Evolutionary conservation across 2,329 filamentous ascomycete genomes (phyloP).

Genomic region (Amylocarpus encephaloides): DNA sequence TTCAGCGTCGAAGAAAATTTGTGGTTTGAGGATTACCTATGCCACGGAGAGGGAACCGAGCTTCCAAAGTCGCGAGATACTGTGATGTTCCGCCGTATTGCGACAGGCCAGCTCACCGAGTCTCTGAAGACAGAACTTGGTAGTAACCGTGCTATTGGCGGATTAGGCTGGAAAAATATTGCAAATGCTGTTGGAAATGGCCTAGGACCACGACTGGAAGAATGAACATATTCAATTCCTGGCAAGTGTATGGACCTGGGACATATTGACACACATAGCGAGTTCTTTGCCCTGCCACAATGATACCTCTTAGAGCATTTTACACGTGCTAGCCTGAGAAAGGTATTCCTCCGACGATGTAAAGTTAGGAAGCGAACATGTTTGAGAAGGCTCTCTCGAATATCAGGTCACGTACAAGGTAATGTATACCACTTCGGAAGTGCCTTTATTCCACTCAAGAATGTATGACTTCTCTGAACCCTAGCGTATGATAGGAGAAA

Average conservation of each 20-base stretch:
- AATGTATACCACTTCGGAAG: no score
- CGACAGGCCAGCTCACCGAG: constrained; percentile 53
- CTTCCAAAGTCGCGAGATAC: constrained; percentile 65
- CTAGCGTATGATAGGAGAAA: no score
- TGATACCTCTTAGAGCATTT: no score
- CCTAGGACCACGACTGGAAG: constrained; percentile 24
- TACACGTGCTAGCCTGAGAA: no score
- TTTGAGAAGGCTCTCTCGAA: no score
- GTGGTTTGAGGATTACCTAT: constrained; percentile 67
- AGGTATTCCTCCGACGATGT: no score
- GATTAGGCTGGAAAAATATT: constrained; percentile 28
- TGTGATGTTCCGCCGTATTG: constrained; percentile 66
- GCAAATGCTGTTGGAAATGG: constrained; percentile 26
- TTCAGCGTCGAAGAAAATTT: constrained; percentile 64
- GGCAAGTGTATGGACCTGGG: background rate
- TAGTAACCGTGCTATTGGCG: constrained; percentile 20
- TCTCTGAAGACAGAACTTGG: constrained; percentile 38
- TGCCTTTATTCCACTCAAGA: no score
- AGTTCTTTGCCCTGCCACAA: no score
- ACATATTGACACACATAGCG: no score
- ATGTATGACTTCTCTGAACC: no score
- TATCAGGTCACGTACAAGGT: no score
- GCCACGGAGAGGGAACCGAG: constrained; percentile 56
- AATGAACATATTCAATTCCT: background rate
- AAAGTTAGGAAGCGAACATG: no score